Conservation (phyloP, 306 rosid genomes). For the Quercus parvula region DNA sequence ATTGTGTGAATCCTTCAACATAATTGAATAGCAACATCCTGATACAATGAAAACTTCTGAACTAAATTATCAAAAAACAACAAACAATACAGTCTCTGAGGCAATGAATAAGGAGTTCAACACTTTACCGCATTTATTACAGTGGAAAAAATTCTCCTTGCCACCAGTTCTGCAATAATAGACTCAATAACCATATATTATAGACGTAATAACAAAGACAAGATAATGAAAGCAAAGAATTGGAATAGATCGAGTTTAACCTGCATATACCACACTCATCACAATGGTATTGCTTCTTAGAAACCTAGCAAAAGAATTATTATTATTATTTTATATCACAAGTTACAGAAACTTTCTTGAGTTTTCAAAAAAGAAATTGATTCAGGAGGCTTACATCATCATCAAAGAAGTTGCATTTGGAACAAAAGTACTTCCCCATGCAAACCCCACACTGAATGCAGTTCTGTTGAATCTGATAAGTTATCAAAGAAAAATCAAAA, state of each 20-base stretch:
- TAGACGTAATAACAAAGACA: not conserved
- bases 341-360: not conserved
- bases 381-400: slow-evolving; percentile 48
- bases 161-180: slow-evolving; percentile 58
- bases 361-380: not conserved
- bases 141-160: slow-evolving; percentile 64
- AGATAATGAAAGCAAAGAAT: not conserved
- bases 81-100: not conserved
- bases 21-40: slow-evolving; percentile 50
- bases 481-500: not conserved
- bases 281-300: slow-evolving; percentile 72
- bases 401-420: slow-evolving; percentile 72
- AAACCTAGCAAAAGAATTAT: slow-evolving; percentile 25
- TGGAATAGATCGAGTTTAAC: slow-evolving; percentile 18
- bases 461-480: slow-evolving; percentile 66
- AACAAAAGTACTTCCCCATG: slow-evolving; percentile 80
- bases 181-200: not conserved
- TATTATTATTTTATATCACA: not conserved
- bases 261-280: slow-evolving; percentile 85
- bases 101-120: not conserved
- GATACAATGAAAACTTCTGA: not conserved
- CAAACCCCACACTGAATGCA: slow-evolving; percentile 71
- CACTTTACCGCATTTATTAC: slow-evolving; percentile 59
- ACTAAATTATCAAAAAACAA: not conserved
- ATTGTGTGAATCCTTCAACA: slow-evolving; percentile 39